phyloP scores from a whole-genome alignment of 345 rosid genomes.

The Cardamine resedifolia region DNA sequence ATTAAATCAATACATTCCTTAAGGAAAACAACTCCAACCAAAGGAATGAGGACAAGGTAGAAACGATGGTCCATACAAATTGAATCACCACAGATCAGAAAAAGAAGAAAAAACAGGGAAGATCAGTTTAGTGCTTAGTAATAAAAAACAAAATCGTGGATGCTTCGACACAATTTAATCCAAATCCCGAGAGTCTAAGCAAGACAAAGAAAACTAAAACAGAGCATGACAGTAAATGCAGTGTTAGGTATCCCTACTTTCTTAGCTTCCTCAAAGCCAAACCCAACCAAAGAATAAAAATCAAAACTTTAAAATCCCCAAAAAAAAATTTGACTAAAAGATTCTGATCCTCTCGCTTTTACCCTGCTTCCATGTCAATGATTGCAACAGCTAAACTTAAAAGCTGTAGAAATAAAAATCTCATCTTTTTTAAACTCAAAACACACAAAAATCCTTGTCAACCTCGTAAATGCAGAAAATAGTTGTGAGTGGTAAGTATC shows the following conservation, averaged over 20 bases:
- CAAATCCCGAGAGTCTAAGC: conserved; percentile 2
- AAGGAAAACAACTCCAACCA: conserved; percentile 7
- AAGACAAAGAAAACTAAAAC: conserved; percentile 6
- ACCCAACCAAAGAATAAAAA: conserved; percentile 3
- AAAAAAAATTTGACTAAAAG: not conserved
- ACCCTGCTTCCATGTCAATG: conserved; percentile 18
- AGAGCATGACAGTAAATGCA: conserved; percentile 22
- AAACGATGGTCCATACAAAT: not conserved
- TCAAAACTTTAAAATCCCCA: conserved; percentile 6
- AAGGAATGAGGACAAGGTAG: conserved; percentile 4
- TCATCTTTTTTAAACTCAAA: not conserved
- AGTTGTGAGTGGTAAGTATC: conserved; percentile 11
- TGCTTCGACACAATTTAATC: conserved; percentile 1
- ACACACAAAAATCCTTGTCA: not conserved
- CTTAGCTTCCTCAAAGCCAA: conserved; percentile 31
- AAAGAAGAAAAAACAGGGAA: not conserved
- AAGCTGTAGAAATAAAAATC: not conserved
- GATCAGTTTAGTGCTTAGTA: not conserved
- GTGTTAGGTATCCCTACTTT: conserved; percentile 30
- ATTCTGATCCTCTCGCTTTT: conserved; percentile 19
- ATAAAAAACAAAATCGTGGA: not conserved
- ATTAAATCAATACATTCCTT: not conserved
- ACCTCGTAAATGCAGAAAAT: conserved; percentile 32
- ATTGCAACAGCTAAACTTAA: conserved; percentile 4
- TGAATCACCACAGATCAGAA: conserved; percentile 6